Percentiles rank a stretch among this genome's conserved stretches.
These are phyloP conservation scores for Tulasnella sp. DNA, from an alignment of 768 basidiomycete genomes.

Conservation along the genomic window DNA sequence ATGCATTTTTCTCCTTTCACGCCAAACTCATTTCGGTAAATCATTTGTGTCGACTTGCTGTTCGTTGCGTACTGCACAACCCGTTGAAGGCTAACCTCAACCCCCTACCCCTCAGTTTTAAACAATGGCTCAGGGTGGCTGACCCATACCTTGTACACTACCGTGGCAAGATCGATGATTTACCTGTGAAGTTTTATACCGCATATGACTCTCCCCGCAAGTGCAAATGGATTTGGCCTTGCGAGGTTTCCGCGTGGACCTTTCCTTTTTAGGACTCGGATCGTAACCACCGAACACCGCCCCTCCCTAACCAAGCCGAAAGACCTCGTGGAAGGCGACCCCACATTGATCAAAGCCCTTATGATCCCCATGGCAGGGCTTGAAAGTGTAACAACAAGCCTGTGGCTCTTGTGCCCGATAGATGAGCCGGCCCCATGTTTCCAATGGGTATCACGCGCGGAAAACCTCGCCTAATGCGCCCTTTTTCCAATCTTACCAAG, in stretches of 20 bases:
- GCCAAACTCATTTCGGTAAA: background rate
- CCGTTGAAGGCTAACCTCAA: too few species aligned
- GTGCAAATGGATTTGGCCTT: background rate
- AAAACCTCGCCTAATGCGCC: too few species aligned
- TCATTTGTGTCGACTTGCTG: background rate
- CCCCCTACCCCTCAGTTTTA: too few species aligned
- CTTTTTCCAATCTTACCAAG: too few species aligned
- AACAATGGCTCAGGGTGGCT: too few species aligned
- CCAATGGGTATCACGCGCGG: too few species aligned
- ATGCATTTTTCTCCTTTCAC: background rate
- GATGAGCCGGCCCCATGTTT: too few species aligned
- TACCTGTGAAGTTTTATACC: background rate
- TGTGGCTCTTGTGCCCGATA: too few species aligned
- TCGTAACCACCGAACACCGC: background rate
- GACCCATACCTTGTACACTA: too few species aligned
- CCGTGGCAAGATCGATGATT: background rate
- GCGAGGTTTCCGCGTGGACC: background rate
- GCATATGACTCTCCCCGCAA: background rate
- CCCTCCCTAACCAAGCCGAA: background rate
- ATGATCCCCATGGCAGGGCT: too few species aligned
- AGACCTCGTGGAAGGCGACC: background rate
- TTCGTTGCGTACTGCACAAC: background rate
- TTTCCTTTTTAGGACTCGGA: background rate
- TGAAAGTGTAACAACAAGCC: too few species aligned
- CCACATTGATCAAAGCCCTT: too few species aligned